These are phyloP conservation scores for Cymbopogon citratus DNA, from an alignment of 176 grass and related monocot genomes.

Conservation along the genomic window DNA sequence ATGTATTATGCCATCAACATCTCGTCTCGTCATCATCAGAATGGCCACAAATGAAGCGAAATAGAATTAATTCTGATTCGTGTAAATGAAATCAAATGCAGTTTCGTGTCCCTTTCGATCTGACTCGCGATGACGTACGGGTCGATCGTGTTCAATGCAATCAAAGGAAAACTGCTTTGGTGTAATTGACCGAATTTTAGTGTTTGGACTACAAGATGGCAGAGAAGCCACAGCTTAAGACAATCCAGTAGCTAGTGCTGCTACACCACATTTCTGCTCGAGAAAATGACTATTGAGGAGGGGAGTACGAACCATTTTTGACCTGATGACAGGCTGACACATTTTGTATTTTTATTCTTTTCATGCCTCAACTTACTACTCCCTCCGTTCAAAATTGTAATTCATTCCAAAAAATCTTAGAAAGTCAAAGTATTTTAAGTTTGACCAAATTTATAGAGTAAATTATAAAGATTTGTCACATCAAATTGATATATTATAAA, in stretches of 20 bases:
- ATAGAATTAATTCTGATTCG: background rate
- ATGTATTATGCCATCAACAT: background rate
- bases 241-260: background rate
- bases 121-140: background rate
- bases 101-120: background rate
- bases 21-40: background rate
- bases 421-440: too few relatives aligned
- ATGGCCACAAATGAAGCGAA: background rate
- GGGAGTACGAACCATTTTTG: background rate
- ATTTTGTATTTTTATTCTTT: background rate
- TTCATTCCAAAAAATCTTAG: too few relatives aligned
- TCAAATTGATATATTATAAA: too few relatives aligned
- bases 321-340: too few relatives aligned
- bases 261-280: background rate
- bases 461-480: too few relatives aligned
- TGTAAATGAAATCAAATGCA: background rate
- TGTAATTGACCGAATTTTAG: background rate
- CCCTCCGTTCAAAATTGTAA: too few relatives aligned
- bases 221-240: background rate
- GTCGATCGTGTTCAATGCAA: background rate
- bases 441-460: too few relatives aligned
- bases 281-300: background rate
- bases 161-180: background rate
- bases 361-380: too few relatives aligned
- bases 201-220: background rate